These are phyloP conservation scores for Coniochaeta prunicola DNA, from an alignment of 2,329 filamentous ascomycete species.

Conservation along the genomic window DNA sequence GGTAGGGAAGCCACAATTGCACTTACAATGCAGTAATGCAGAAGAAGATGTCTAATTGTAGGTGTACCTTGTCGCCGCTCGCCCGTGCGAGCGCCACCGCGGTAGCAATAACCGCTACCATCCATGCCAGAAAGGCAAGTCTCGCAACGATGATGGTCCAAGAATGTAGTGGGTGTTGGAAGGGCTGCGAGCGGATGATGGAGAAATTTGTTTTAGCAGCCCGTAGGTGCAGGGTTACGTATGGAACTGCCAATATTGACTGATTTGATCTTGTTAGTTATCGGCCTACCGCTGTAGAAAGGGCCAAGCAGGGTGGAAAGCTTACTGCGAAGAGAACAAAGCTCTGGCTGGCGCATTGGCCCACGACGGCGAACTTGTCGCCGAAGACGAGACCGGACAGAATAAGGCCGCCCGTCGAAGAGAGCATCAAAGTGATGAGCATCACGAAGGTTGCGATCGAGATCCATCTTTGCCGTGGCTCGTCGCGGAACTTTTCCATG, in stretches of 20 bases:
- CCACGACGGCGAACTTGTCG: slow-evolving; percentile 8
- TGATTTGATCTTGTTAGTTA: not conserved
- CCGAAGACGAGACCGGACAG: slow-evolving; percentile 15
- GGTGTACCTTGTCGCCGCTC: slow-evolving; percentile 4
- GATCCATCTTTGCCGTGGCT: not conserved
- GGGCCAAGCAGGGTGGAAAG: not conserved
- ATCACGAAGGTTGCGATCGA: not conserved
- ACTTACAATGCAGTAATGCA: slow-evolving; percentile 18
- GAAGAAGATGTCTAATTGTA: slow-evolving; percentile 18
- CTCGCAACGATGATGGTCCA: slow-evolving; percentile 20
- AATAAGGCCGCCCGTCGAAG: slow-evolving; percentile 6
- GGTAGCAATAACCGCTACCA: slow-evolving; percentile 16
- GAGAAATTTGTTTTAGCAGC: slow-evolving; percentile 16
- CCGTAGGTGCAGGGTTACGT: slow-evolving; percentile 21
- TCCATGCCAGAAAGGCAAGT: slow-evolving; percentile 20
- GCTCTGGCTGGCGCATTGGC: slow-evolving; percentile 15
- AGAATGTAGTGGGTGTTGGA: slow-evolving; percentile 22
- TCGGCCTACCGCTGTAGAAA: not conserved
- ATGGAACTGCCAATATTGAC: slow-evolving; percentile 19
- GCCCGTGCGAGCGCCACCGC: slow-evolving; percentile 14
- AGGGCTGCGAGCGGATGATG: slow-evolving; percentile 13
- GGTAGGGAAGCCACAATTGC: not conserved
- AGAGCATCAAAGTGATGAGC: not conserved
- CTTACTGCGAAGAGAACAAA: slow-evolving; percentile 14
- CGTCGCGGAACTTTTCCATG: not conserved